Base-by-base conservation (phyloP, 108 stramenopile genomes). In the Conticribra weissflogii region DNA sequence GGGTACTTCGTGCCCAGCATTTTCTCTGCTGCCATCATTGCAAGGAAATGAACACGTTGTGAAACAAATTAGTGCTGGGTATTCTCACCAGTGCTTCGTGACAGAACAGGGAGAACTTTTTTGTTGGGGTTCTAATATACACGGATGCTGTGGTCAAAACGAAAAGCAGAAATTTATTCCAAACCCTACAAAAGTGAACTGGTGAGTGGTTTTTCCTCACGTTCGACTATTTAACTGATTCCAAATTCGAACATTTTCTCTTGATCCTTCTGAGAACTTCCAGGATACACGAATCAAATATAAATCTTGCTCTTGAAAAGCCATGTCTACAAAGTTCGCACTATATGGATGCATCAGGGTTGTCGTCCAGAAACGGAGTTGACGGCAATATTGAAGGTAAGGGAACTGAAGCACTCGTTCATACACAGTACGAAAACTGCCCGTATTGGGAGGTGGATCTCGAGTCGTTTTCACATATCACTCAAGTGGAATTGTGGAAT, bases 111-210 rank as follows among this genome's bases (percentile, higher is more conserved):
- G 86, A 3, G 88, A 89, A 82, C 62, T 89, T 51, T 84, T 81
- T 60, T 69, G 63, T 41, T 89, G 88, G 88, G 88, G 88, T 24
- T 63, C 34, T 29, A 89, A 87, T 73, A 15, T 60, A 19, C 52
- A 67, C 54, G 88, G 85, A n/a, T 86, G 86, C 76, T 83, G 85
- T 44, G 88, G 83, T 24, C 83, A 79, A 68, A 45, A 73, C 17
- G 41, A 48, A 34, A 27, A 59, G 22, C 15, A 50, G 29, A 44
- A 47, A 31, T 84, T 83, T 46, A 48, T 85, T 16, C 25, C 46
- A 21, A 28, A 46, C 21, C 88, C 88, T 15, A 4, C 72, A 2
- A 51, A 33, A 14, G 81, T 82, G 21, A 31, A 58, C 8, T 32
- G 29, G 56, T 58, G 56, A 58, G 56, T 18, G 18, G 15, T 29